These are phyloP conservation scores for Danielia oregonensis DNA, from an alignment of 805 yeast genomes.

Conservation along the genomic window DNA sequence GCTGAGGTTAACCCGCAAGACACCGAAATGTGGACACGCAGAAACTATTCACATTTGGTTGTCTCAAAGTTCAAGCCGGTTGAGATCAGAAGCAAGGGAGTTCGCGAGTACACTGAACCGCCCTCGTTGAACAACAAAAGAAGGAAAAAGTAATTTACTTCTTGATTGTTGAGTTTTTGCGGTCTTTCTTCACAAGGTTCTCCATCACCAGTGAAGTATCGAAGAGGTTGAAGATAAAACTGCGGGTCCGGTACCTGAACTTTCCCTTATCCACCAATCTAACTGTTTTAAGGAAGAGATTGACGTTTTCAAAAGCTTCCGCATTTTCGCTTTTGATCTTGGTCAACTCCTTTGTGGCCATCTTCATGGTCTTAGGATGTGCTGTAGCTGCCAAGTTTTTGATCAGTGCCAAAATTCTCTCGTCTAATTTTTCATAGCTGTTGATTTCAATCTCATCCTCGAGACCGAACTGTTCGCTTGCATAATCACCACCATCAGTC, in stretches of 20 bases:
- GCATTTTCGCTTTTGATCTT: slow-evolving; percentile 49
- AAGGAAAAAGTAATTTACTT: slow-evolving; percentile 3
- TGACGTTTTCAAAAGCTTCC: slow-evolving; percentile 51
- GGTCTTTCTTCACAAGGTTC: slow-evolving; percentile 43
- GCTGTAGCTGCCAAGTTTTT: slow-evolving; percentile 47
- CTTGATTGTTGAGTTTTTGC: slow-evolving; percentile 21
- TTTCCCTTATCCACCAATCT: slow-evolving; percentile 51
- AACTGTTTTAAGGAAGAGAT: slow-evolving; percentile 49
- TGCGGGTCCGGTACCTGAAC: slow-evolving; percentile 61
- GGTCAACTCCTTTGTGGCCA: slow-evolving; percentile 56
- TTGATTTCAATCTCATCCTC: slow-evolving; percentile 14
- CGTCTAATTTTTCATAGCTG: slow-evolving; percentile 16
- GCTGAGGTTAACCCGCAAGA: slow-evolving; percentile 40
- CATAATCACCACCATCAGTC: slow-evolving; percentile 4
- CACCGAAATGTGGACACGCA: slow-evolving; percentile 34
- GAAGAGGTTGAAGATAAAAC: slow-evolving; percentile 58
- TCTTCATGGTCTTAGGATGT: slow-evolving; percentile 44
- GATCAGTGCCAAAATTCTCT: slow-evolving; percentile 32
- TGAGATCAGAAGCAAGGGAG: slow-evolving; percentile 19
- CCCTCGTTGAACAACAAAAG: slow-evolving; percentile 8
- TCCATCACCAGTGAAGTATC: slow-evolving; percentile 53
- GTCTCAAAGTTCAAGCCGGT: slow-evolving; percentile 33
- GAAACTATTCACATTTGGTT: slow-evolving; percentile 33
- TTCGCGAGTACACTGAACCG: slow-evolving; percentile 15
- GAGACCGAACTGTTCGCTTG: slow-evolving; percentile 7